A percentile compares a stretch with the other conserved stretches of the same genome.
Evolutionary conservation across 1,284 basidiomycete genomes (phyloP).

Genomic region (Heterobasidion parviporum): DNA sequence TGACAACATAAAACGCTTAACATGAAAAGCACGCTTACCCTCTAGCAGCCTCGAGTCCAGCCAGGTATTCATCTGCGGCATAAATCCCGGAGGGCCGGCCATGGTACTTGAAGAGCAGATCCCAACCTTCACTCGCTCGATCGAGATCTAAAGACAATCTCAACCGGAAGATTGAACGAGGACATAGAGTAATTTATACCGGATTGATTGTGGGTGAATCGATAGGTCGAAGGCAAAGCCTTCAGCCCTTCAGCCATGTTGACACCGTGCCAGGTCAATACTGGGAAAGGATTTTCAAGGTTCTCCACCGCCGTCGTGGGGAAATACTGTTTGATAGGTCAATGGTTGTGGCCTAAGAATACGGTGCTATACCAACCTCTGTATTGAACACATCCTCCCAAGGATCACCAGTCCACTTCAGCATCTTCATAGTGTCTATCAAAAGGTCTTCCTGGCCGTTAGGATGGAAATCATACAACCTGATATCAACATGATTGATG

Average conservation of each 20-base stretch:
- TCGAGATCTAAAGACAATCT: constrained; percentile 33
- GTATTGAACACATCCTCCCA: constrained; percentile 32
- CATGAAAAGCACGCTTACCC: constrained; percentile 28
- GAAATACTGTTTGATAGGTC: constrained; percentile 27
- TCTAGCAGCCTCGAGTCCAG: constrained; percentile 42
- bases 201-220: constrained; percentile 49
- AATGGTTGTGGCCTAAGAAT: background rate
- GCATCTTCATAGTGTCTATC: constrained; percentile 45
- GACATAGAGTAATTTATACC: constrained; percentile 20
- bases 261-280: constrained; percentile 43
- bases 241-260: constrained; percentile 55
- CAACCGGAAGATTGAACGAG: background rate
- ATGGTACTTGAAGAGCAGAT: constrained; percentile 51
- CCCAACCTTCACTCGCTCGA: constrained; percentile 44
- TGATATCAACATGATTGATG: constrained; percentile 11
- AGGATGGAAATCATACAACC: constrained; percentile 47
- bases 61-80: constrained; percentile 52
- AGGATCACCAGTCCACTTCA: constrained; percentile 46
- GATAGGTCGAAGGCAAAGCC: constrained; percentile 44
- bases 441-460: constrained; percentile 41
- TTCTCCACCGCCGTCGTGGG: constrained; percentile 26
- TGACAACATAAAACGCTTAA: background rate
- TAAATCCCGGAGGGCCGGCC: constrained; percentile 52
- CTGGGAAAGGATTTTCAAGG: constrained; percentile 23
- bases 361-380: constrained; percentile 10